Evolutionary conservation across 2,329 filamentous ascomycete species (phyloP), one percentile per base, ranked within the genome.

Genomic region (Chrysoporthe cubensis): DNA sequence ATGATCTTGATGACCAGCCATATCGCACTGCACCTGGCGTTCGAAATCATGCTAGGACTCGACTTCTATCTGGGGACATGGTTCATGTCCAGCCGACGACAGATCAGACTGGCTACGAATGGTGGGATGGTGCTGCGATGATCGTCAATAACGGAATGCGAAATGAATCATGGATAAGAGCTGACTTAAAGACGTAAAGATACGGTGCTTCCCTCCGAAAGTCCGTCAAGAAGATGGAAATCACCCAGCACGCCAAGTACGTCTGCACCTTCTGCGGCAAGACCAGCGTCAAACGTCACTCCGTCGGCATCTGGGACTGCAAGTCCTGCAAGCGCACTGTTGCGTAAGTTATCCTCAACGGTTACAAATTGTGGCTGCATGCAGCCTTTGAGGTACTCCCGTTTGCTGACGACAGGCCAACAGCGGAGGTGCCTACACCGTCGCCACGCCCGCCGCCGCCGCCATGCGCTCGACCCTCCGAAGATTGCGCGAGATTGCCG

Each of bases 161-260:
- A 42, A 13, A 43, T 42, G n/a, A 60, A 16, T 43, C 13, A 58
- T 13, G 34, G 61, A 66, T 37, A 54, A 32, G 52, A 66, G 64
- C 67, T 73, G 76, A 78, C 78, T 73, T 77, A 70, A 40, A 44
- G 14, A n/a, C 54, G 54, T 71, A 71, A 76, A 95, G 93, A 89
- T 97, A 97, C 85, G 96, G 95, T 94, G 95, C 96, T 82, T 98
- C 96, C 80, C 93, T 98, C 85, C 93, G 94, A 86, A 98, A 98
- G 90, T 94, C 94, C 83, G 91, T 96, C 81, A 98, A 98, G 93
- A 97, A 97, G 92, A 97, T 97, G 91, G 96, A 98, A 91, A 92
- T 98, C 83, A 92, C 93, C 79, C 96, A 98, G 85, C 96, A 99
- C 88, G 93, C 94, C 86, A 91, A 91, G 83, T 98, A 97, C 81